Base-by-base conservation (phyloP, 306 rosid species). In the Quillaja saponaria region DNA sequence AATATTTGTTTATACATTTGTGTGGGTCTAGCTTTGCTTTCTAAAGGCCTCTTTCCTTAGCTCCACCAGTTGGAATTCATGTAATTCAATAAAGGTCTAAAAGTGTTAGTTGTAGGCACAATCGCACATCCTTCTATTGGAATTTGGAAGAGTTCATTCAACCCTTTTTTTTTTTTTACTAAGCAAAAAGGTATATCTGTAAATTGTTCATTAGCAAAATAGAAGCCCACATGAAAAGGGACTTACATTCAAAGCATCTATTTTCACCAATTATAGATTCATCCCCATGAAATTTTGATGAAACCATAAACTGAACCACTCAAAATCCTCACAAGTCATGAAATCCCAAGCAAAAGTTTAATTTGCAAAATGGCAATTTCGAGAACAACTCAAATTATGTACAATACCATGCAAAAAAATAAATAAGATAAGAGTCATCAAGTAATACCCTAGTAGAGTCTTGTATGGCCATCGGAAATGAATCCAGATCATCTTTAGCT, bases 381-480 rank as follows among this genome's bases (percentile, higher is more conserved):
- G n/a, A n/a, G n/a, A n/a, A n/a, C n/a, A n/a, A n/a, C n/a, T 13
- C 55, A 63, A 49, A 50, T 14, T 55, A 60, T 49, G 64, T 34
- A 65, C 6, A 58, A 1, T 10, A 71, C 33, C 31, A 48, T 14
- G 63, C 9, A 67, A 52, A 54, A 15, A 28, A 63, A 34, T 7
- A 58, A 58, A 61, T 58, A 28, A 0, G 54, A 34, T 64, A 25
- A 25, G 4, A 25, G 31, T 25, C 31, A 25, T 1, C 31, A 25
- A 25, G 4, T 2, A 6, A 59, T 94, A 94, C 99, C 96, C 96
- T 85, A 34, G 89, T 83, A 25, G 99, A 83, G 77, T 83, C 87
- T 71, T 94, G 95, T 54, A 90, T 83, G 72, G 99, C 99, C 88
- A 66, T 69, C 35, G 90, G 84, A 74, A 94, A 94, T 73, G 99